Conservation (phyloP, 208 protist genomes). For the Borovskyia barvae region DNA sequence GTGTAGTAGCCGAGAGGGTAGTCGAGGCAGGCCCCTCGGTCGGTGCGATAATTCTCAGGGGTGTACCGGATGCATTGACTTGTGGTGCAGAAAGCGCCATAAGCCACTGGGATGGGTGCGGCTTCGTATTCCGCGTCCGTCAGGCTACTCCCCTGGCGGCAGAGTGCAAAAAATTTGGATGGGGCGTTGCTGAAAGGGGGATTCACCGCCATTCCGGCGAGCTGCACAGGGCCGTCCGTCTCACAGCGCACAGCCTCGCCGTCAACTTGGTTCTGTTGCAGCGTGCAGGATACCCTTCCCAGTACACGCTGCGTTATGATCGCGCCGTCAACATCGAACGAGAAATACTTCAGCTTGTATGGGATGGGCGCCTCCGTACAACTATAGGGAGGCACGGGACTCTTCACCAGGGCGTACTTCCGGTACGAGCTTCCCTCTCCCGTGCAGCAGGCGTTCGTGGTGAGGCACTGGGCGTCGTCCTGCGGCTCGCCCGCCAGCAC, state of each 20-base stretch:
- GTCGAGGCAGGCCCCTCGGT: constrained; percentile 1
- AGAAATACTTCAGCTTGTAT: constrained; percentile 4
- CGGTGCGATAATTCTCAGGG: constrained; percentile 12
- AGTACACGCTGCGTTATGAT: background rate
- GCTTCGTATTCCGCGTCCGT: background rate
- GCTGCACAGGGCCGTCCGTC: background rate
- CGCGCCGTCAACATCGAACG: background rate
- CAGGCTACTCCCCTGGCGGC: constrained; percentile 11
- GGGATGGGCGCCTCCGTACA: constrained; percentile 9
- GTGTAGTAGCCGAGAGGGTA: constrained; percentile 19
- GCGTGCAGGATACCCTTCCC: background rate
- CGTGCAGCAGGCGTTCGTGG: constrained; percentile 13
- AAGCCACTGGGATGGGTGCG: constrained; percentile 10
- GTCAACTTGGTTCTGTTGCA: background rate
- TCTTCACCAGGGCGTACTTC: constrained; percentile 21
- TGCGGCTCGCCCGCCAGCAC: constrained; percentile 5
- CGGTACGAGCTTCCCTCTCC: constrained; percentile 13
- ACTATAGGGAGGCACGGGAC: constrained; percentile 21
- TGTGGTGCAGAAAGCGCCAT: constrained; percentile 1
- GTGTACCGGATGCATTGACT: constrained; percentile 22
- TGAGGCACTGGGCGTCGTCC: constrained; percentile 11
- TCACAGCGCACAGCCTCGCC: background rate
- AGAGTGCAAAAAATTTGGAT: constrained; percentile 1
- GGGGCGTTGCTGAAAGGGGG: constrained; percentile 8
- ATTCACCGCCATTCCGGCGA: background rate